Evolutionary conservation across 441 rosid genomes (phyloP).

Genomic region (Populus trichocarpa): DNA sequence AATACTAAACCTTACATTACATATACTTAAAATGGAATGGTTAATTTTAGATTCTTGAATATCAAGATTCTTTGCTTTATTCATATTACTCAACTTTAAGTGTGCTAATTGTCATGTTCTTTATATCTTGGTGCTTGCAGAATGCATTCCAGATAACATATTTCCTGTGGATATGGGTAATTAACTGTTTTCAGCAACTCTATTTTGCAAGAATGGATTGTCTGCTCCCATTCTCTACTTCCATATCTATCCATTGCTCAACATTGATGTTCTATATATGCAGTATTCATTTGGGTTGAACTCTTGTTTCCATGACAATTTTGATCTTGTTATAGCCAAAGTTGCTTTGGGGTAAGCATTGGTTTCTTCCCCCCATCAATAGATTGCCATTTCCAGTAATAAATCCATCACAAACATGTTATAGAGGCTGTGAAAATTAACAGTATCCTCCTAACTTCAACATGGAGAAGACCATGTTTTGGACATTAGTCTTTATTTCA

Average conservation of each 20-base stretch:
- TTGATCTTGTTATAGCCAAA: conserved; percentile 48
- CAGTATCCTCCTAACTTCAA: not conserved
- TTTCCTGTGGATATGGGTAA: conserved; percentile 97
- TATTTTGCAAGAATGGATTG: not conserved
- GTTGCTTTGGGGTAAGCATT: conserved; percentile 61
- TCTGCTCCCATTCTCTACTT: not conserved
- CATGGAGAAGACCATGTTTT: not conserved
- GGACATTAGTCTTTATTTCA: not conserved
- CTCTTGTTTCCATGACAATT: conserved; percentile 72
- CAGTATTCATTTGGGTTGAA: conserved; percentile 65
- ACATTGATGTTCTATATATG: conserved; percentile 9
- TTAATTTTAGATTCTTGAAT: not conserved
- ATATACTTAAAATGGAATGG: not conserved
- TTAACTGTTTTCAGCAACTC: conserved; percentile 6
- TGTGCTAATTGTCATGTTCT: not conserved
- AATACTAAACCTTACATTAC: not conserved
- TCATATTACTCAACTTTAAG: not conserved
- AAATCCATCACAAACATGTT: not conserved
- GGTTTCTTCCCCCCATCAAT: not conserved
- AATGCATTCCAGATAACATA: conserved; percentile 97
- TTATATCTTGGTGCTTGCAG: conserved; percentile 31
- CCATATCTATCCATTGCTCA: not conserved
- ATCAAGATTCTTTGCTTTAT: not conserved
- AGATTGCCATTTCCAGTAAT: not conserved
- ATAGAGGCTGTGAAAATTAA: not conserved